Base-by-base conservation (phyloP, 345 rosid genomes). In the Gossypium longicalyx region DNA sequence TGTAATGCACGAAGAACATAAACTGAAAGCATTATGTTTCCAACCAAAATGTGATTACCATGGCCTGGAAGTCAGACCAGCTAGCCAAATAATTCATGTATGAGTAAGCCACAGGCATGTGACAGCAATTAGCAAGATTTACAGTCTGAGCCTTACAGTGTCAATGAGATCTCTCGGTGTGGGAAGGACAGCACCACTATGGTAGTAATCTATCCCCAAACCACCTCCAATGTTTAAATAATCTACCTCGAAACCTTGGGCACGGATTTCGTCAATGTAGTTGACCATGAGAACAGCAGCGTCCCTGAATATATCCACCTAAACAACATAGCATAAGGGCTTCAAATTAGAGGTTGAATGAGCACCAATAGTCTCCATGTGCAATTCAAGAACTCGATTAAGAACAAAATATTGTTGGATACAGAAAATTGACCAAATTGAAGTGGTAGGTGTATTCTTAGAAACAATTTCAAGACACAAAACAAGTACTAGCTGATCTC, bases 191-290 rank as follows among this genome's bases (percentile, higher is more conserved):
- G 98, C 95, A 44, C 97, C 93, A 11, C 84, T 73, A 73, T 96
- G 99, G 75, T 88, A 83, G 74, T 96, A 96, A 85, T 96, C 98
- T 74, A 96, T 96, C 78, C 99, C 99, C 76, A 96, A 87, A 78
- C 98, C 99, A 77, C 98, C 99, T 77, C 97, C 99, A 79, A 96
- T 93, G 82, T 96, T 96, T 80, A 96, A 83, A 83, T 91, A 96
- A 77, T 88, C 75, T 73, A 96, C 85, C 80, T 93, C 91, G 78
- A 96, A 96, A 47, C 97, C 99, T 82, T 96, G 99, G 57, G 89
- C 84, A 45, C 98, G 86, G 63, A 96, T 96, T 77, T 89, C 82
- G 15, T 96, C 97, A 62, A 96, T 91, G 82, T 93, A 93, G 75
- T 91, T 87, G 53, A 93, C 89, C 99, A 93, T 96, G 9, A 96